Conservation (phyloP, 2,329 filamentous ascomycete genomes). For the Seiridium unicorne region DNA sequence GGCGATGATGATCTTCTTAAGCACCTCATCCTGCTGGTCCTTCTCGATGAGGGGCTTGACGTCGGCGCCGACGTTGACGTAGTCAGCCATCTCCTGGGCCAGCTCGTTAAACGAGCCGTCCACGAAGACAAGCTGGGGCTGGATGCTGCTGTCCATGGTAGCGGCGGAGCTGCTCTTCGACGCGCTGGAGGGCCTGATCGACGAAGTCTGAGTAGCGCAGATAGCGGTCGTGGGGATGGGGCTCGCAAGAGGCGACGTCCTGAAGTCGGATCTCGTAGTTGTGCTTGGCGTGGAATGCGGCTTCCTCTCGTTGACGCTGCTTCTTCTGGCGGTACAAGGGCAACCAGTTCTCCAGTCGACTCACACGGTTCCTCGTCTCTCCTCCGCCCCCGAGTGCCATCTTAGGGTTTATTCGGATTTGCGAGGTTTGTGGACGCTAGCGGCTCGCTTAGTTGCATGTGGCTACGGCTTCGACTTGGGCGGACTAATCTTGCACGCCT, state of each 20-base stretch:
- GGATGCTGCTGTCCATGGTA: conserved; percentile 32
- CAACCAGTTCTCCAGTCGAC: conserved; percentile 1
- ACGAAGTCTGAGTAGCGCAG: not conserved
- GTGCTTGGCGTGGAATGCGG: not conserved
- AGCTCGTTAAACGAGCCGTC: conserved; percentile 95
- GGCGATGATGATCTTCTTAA: conserved; percentile 85
- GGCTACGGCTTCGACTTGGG: not conserved
- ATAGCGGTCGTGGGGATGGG: not conserved
- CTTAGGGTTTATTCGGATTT: conserved; percentile 6
- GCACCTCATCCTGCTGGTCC: conserved; percentile 79
- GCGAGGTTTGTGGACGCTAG: conserved; percentile 5
- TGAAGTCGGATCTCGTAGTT: not conserved
- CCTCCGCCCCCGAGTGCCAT: not conserved
- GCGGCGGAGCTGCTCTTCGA: not conserved
- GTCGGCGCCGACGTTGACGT: conserved; percentile 81
- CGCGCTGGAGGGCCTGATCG: not conserved
- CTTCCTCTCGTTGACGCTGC: not conserved
- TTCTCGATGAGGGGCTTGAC: conserved; percentile 71
- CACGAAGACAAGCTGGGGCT: conserved; percentile 68
- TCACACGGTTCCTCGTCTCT: not conserved
- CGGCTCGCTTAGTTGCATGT: not conserved
- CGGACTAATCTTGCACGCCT: not conserved
- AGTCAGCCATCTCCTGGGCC: conserved; percentile 90
- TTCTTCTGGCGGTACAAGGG: conserved; percentile 1
- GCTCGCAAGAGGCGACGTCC: not conserved